phyloP scores from a whole-genome alignment of 2,329 filamentous ascomycete genomes.

The Endothia cerciana region DNA sequence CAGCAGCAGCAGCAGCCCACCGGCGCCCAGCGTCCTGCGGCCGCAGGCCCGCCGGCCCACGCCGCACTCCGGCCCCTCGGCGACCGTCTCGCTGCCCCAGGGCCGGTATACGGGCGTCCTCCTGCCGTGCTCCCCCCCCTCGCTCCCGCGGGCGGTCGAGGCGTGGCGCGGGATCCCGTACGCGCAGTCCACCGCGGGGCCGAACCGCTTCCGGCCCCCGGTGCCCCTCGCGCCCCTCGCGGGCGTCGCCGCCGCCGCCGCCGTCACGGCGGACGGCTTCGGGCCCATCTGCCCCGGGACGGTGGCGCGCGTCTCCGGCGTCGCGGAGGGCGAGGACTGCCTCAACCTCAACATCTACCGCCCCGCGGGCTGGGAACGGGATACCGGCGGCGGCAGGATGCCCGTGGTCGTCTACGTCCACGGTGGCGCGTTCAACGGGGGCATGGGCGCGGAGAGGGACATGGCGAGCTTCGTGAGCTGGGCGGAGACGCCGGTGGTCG shows the following conservation, averaged over 20 bases:
- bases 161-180: slow-evolving; percentile 56
- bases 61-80: slow-evolving; percentile 25
- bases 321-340: slow-evolving; percentile 51
- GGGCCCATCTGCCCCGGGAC: slow-evolving; percentile 45
- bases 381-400: slow-evolving; percentile 33
- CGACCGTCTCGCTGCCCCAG: slow-evolving; percentile 41
- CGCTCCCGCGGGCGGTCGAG: slow-evolving; percentile 48
- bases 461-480: slow-evolving; percentile 65
- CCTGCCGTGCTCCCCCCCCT: slow-evolving; percentile 34
- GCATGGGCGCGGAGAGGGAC: slow-evolving; percentile 58
- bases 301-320: slow-evolving; percentile 35
- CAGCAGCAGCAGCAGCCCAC: background rate
- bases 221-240: slow-evolving; percentile 36
- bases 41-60: slow-evolving; percentile 13
- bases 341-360: slow-evolving; percentile 57
- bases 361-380: slow-evolving; percentile 34
- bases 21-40: slow-evolving; percentile 21
- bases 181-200: slow-evolving; percentile 45
- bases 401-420: slow-evolving; percentile 66
- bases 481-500: slow-evolving; percentile 56
- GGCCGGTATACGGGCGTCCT: slow-evolving; percentile 46
- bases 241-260: slow-evolving; percentile 2
- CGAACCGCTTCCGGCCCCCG: slow-evolving; percentile 51
- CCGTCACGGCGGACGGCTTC: slow-evolving; percentile 40
- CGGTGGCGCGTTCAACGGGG: slow-evolving; percentile 65